These are phyloP conservation scores for Plasmodium gallinaceum DNA, from an alignment of 169 alveolate species.

Conservation along the genomic window DNA sequence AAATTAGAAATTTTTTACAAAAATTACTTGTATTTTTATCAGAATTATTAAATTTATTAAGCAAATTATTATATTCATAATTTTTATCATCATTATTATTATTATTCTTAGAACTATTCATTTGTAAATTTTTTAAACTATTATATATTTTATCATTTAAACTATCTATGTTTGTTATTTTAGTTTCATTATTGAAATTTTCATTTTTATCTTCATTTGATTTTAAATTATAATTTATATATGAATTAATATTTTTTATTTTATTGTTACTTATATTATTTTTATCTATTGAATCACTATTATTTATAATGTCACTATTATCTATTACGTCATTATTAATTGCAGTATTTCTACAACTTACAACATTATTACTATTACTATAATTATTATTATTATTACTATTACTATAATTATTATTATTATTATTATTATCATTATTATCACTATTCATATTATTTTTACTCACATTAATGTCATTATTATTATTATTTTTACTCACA, in stretches of 20 bases:
- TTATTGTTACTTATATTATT: neutral
- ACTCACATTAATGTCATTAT: no score
- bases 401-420: neutral
- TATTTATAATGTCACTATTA: neutral
- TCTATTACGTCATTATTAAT: neutral
- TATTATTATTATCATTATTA: neutral
- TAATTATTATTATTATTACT: neutral
- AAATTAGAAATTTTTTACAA: no score
- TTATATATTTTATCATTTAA: neutral
- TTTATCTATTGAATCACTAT: neutral
- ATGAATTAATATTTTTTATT: neutral
- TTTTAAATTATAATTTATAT: conserved; percentile 1
- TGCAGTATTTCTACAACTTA: neutral
- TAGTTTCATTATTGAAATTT: neutral
- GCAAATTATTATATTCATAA: no score
- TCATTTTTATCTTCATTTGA: neutral
- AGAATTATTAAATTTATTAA: no score
- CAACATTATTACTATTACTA: neutral
- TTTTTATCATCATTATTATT: no score
- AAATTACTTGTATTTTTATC: no score
- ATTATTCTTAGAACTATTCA: no score
- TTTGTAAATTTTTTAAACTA: no score
- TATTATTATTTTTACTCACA: neutral
- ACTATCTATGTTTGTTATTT: neutral
- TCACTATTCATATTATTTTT: neutral